A percentile compares a stretch with the other conserved stretches of the same genome.
These are phyloP conservation scores for Astragalus membranaceus DNA, from an alignment of 306 rosid species.

Conservation along the genomic window DNA sequence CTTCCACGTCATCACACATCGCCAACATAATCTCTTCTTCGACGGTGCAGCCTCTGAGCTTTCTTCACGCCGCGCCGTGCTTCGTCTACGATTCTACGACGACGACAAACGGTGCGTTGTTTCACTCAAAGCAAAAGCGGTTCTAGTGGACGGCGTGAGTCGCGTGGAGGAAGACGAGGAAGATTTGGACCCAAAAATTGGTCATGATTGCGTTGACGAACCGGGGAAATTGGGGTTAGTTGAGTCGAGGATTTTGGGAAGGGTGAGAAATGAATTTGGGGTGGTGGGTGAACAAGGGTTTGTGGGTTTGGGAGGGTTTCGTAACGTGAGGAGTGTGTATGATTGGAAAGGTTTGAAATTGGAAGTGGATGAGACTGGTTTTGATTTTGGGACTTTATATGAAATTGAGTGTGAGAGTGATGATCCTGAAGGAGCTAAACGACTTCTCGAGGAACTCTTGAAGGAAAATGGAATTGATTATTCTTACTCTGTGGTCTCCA, in stretches of 20 bases:
- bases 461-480: constrained; percentile 57
- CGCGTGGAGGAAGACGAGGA: constrained; percentile 95
- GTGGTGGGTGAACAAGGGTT: constrained; percentile 35
- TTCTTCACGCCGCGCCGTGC: constrained; percentile 49
- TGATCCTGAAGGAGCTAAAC: constrained; percentile 68
- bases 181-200: constrained; percentile 49
- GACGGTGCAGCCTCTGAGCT: constrained; percentile 68
- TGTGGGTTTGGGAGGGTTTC: constrained; percentile 73
- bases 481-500: constrained; percentile 54
- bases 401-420: constrained; percentile 88
- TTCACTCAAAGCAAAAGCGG: constrained; percentile 70
- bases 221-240: constrained; percentile 41
- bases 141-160: constrained; percentile 66
- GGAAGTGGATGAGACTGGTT: constrained; percentile 83
- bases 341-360: constrained; percentile 84
- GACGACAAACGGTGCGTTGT: constrained; percentile 50
- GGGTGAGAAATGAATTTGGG: constrained; percentile 75
- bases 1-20: constrained; percentile 49
- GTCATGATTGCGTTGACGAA: constrained; percentile 56
- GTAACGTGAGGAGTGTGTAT: constrained; percentile 72
- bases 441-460: constrained; percentile 56
- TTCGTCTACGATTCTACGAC: constrained; percentile 71
- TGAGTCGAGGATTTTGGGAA: constrained; percentile 68
- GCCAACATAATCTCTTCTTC: constrained; percentile 80
- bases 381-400: constrained; percentile 58